Percentiles rank a stretch among this genome's conserved stretches.
These are phyloP conservation scores for Blastobotrys indianensis DNA, from an alignment of 1,139 yeast species.

Conservation along the genomic window DNA sequence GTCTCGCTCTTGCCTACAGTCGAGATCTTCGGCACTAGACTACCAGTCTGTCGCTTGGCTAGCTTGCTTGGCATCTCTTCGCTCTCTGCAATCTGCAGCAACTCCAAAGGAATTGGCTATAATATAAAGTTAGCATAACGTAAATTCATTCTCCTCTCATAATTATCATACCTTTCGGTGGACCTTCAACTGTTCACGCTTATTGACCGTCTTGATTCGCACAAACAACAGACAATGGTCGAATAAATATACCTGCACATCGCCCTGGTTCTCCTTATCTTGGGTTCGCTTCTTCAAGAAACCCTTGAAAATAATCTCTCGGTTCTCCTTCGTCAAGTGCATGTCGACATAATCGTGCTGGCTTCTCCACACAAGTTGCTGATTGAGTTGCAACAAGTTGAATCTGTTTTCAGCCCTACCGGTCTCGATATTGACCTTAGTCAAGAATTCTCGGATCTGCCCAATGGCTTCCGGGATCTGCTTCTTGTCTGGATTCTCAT, in stretches of 20 bases:
- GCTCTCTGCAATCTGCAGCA: conserved; percentile 68
- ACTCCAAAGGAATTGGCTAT: conserved; percentile 78
- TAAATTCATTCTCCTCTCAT: conserved; percentile 3
- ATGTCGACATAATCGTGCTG: conserved; percentile 86
- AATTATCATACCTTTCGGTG: conserved; percentile 54
- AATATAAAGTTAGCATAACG: conserved; percentile 9
- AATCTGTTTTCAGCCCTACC: conserved; percentile 94
- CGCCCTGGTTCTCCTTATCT: conserved; percentile 68
- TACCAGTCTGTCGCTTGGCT: conserved; percentile 38
- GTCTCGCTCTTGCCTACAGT: conserved; percentile 15
- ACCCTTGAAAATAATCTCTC: conserved; percentile 75
- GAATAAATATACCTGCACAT: conserved; percentile 69
- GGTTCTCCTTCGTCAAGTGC: conserved; percentile 72
- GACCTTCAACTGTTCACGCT: conserved; percentile 86
- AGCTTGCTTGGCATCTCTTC: conserved; percentile 68
- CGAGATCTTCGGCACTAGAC: conserved; percentile 20
- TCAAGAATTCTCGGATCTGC: conserved; percentile 68
- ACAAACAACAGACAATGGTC: conserved; percentile 86
- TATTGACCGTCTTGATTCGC: conserved; percentile 79
- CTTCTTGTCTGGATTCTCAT: conserved; percentile 67
- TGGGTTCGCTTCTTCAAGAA: conserved; percentile 69
- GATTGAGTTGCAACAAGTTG: conserved; percentile 79
- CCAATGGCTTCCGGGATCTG: conserved; percentile 69
- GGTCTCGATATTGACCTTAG: conserved; percentile 78
- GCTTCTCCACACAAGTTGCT: conserved; percentile 55